phyloP scores from a whole-genome alignment of 2,329 filamentous ascomycete genomes.

The Nannizzia gypsea region DNA sequence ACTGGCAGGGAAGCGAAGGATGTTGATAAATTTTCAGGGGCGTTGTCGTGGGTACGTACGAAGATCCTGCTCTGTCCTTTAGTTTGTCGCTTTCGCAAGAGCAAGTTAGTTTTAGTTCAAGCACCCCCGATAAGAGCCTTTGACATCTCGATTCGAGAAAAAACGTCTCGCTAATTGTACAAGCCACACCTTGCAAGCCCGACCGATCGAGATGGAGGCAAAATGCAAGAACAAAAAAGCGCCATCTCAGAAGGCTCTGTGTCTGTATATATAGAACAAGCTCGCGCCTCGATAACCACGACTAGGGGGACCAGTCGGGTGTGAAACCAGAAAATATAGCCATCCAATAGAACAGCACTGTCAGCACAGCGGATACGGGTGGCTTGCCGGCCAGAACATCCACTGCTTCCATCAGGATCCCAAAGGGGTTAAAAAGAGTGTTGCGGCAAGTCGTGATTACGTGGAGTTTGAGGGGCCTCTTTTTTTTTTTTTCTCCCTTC shows the following conservation, averaged over 20 bases:
- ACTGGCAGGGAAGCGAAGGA: not conserved
- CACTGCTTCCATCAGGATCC: not conserved
- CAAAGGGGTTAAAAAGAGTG: not conserved
- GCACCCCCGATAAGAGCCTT: not conserved
- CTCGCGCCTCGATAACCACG: not conserved
- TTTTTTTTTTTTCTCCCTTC: not conserved
- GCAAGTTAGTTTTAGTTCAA: not conserved
- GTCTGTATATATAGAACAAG: not conserved
- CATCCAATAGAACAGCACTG: not conserved
- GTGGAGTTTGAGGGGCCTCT: not conserved
- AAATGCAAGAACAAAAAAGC: not conserved
- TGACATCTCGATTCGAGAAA: not conserved
- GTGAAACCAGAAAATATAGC: not conserved
- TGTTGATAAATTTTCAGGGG: not conserved
- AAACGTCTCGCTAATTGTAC: not conserved
- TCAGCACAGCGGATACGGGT: not conserved
- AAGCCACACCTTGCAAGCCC: not conserved
- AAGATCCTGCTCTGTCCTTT: not conserved
- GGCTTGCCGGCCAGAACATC: not conserved
- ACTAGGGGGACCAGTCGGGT: not conserved
- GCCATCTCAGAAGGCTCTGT: too few species aligned
- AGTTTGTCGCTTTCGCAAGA: not conserved
- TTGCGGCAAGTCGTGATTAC: not conserved
- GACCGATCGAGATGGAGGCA: not conserved
- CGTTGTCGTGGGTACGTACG: not conserved